A percentile compares a stretch with the other conserved stretches of the same genome.
Evolutionary conservation across 2,329 filamentous ascomycete genomes (phyloP).

Genomic region (Pestalotiopsis sp.): DNA sequence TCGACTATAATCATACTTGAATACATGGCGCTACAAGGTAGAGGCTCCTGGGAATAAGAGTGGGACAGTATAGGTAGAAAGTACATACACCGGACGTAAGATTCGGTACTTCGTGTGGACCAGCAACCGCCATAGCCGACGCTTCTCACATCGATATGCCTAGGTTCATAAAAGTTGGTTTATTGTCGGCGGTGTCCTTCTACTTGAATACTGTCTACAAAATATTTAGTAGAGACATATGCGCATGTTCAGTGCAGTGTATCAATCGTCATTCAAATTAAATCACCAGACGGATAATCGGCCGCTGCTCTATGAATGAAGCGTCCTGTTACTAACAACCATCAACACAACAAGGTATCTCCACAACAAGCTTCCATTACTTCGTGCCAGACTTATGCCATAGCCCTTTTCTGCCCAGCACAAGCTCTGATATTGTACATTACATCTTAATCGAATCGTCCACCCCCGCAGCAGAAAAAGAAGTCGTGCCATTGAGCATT

Average conservation of each 20-base stretch:
- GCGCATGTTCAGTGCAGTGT: background rate
- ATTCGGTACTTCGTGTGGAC: too few relatives aligned
- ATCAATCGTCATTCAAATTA: slow-evolving; percentile 3
- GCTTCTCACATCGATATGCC: too few relatives aligned
- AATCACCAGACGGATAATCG: background rate
- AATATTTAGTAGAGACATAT: background rate
- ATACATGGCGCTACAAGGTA: too few relatives aligned
- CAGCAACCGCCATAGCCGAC: too few relatives aligned
- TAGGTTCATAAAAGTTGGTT: too few relatives aligned
- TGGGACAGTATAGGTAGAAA: too few relatives aligned
- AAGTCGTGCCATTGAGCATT: background rate
- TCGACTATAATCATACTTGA: too few relatives aligned
- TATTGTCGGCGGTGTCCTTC: too few relatives aligned
- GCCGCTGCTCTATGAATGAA: background rate
- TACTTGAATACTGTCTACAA: background rate
- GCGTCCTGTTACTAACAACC: background rate
- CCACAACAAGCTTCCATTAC: background rate
- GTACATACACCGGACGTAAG: too few relatives aligned
- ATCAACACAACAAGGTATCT: slow-evolving; percentile 3
- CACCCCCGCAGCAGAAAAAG: background rate
- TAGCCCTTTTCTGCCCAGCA: background rate
- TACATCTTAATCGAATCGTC: slow-evolving; percentile 8
- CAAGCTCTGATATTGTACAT: slow-evolving; percentile 11
- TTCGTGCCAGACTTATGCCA: background rate
- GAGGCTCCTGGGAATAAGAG: too few relatives aligned